Evolutionary conservation across 345 rosid genomes (phyloP).

Genomic region (Rubroshorea leprosula): DNA sequence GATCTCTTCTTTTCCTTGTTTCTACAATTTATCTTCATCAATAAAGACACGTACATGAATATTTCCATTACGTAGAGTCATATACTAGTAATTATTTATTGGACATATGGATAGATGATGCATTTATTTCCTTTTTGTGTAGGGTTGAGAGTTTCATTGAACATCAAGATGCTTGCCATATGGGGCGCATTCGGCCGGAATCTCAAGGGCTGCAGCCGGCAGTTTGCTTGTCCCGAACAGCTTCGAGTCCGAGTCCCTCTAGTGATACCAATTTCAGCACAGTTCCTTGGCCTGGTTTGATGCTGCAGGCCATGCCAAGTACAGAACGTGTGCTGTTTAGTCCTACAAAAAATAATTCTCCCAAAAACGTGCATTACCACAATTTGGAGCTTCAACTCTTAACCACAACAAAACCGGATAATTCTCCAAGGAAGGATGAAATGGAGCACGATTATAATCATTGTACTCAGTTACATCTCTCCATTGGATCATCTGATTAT

Average conservation of each 20-base stretch:
- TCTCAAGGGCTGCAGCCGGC: conserved; percentile 38
- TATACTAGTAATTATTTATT: no score
- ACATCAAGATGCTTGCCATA: conserved; percentile 83
- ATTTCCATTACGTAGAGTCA: neutral
- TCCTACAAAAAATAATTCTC: conserved; percentile 20
- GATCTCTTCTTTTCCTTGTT: conserved; percentile 13
- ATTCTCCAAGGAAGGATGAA: conserved; percentile 33
- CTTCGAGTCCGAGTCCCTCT: conserved; percentile 61
- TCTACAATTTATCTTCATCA: conserved; percentile 11
- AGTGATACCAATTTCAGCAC: conserved; percentile 46
- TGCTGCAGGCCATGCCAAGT: conserved; percentile 26
- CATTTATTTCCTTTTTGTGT: neutral
- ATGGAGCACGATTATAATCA: conserved; percentile 17
- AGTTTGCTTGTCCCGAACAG: conserved; percentile 49
- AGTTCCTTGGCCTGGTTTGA: conserved; percentile 34
- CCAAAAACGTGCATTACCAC: conserved; percentile 22
- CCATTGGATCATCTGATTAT: conserved; percentile 47
- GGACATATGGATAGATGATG: no score
- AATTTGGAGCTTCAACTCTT: conserved; percentile 68
- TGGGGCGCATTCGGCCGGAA: conserved; percentile 43
- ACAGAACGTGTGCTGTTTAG: conserved; percentile 23
- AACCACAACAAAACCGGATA: conserved; percentile 28
- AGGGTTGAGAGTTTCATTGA: conserved; percentile 99
- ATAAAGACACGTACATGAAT: conserved; percentile 15
- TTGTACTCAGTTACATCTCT: conserved; percentile 54